A percentile compares a stretch with the other conserved stretches of the same genome.
phyloP scores from a whole-genome alignment of 1,284 basidiomycete species.

The Neonothopanus nambi region DNA sequence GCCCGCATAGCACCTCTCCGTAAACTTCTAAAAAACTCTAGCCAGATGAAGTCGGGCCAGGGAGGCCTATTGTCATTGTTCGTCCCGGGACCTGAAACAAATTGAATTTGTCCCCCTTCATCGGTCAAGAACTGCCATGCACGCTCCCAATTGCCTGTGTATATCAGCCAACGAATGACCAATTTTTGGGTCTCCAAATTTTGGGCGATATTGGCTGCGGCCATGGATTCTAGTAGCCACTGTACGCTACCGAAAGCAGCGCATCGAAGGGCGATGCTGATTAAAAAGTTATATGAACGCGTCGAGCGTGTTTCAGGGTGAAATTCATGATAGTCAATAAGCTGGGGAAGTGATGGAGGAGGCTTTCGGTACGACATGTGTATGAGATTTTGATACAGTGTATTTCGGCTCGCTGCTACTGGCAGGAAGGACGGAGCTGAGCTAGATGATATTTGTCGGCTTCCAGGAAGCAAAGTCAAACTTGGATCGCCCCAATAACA shows the following conservation, averaged over 20 bases:
- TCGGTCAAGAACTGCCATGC: constrained; percentile 38
- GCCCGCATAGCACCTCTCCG: constrained; percentile 29
- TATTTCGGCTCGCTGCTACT: constrained; percentile 24
- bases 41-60: constrained; percentile 42
- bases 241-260: constrained; percentile 40
- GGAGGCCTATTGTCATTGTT: not conserved
- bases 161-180: constrained; percentile 48
- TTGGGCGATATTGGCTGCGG: constrained; percentile 32
- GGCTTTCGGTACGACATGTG: constrained; percentile 32
- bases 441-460: not conserved
- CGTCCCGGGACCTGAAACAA: not conserved
- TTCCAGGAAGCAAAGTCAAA: not conserved
- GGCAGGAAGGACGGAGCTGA: constrained; percentile 3
- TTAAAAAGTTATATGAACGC: constrained; percentile 55
- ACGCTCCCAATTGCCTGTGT: constrained; percentile 46
- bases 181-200: constrained; percentile 50
- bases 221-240: constrained; percentile 45
- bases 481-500: constrained; percentile 11
- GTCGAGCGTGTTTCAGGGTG: constrained; percentile 45
- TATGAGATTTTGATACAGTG: constrained; percentile 47
- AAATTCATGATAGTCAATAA: constrained; percentile 52
- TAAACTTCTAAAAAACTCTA: constrained; percentile 48
- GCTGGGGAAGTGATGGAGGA: constrained; percentile 33
- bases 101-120: not conserved
- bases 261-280: constrained; percentile 46